Conservation (phyloP, 345 rosid genomes). For the Citrus reticulata region DNA sequence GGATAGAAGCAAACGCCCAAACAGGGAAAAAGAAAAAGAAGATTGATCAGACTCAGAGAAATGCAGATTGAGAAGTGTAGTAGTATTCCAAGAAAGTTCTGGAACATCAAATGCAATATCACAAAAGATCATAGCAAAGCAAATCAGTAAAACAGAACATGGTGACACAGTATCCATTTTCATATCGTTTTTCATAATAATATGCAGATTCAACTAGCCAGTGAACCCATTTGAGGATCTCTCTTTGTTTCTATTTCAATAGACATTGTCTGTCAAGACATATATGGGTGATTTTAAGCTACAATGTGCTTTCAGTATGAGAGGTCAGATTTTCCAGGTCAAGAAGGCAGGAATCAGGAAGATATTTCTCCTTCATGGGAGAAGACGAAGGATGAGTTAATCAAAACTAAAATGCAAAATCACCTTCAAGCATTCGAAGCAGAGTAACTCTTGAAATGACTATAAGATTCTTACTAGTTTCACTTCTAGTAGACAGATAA, state of each 20-base stretch:
- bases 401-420: neutral
- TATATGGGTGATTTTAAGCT: neutral
- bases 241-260: neutral
- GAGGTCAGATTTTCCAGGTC: neutral
- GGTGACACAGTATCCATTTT: neutral
- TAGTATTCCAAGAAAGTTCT: neutral
- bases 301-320: neutral
- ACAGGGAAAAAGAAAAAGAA: neutral
- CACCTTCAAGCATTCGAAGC: neutral
- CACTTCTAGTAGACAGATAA: neutral
- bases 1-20: conserved; percentile 12
- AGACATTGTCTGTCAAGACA: neutral
- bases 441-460: neutral
- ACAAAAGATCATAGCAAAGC: neutral
- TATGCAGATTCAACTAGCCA: neutral
- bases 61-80: neutral
- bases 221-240: neutral
- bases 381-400: neutral
- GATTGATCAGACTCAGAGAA: neutral
- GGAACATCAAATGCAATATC: neutral
- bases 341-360: neutral
- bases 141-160: neutral
- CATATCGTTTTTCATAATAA: neutral
- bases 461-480: neutral
- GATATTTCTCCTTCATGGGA: neutral